Conservation (phyloP, 2,329 filamentous ascomycete genomes). For the Fusarium newnesense region DNA sequence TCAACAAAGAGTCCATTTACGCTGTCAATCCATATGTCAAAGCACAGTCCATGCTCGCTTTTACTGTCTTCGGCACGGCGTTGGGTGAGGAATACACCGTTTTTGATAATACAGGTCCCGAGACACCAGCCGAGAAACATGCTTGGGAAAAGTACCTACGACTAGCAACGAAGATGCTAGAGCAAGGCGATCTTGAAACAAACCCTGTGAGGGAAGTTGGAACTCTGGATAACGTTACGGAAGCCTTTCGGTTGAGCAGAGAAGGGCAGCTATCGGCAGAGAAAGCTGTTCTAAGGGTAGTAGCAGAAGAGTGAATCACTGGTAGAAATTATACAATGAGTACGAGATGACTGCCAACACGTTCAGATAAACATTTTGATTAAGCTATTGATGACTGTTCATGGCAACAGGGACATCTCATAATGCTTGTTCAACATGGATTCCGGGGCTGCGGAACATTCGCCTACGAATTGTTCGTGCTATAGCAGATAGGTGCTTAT, state of each 20-base stretch:
- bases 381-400: background rate
- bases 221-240: background rate
- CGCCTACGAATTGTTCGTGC: rapidly evolving
- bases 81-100: background rate
- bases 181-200: background rate
- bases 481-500: background rate
- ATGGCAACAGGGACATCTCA: background rate
- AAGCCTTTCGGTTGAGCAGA: conserved; percentile 7
- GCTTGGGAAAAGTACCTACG: background rate
- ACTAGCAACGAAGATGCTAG: background rate
- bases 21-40: background rate
- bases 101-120: background rate
- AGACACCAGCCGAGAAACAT: background rate
- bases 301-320: background rate
- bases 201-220: background rate
- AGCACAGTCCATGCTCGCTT: background rate
- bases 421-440: background rate
- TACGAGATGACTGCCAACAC: rapidly evolving
- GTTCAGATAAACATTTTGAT: background rate
- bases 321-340: background rate
- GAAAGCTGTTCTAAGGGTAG: background rate
- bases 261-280: conserved; percentile 5
- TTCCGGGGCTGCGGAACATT: background rate
- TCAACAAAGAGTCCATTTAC: background rate
- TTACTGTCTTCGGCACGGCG: conserved; percentile 9